Evolutionary conservation across 2,329 filamentous ascomycete species (phyloP).

Genomic region (Elsinoe necatrix): DNA sequence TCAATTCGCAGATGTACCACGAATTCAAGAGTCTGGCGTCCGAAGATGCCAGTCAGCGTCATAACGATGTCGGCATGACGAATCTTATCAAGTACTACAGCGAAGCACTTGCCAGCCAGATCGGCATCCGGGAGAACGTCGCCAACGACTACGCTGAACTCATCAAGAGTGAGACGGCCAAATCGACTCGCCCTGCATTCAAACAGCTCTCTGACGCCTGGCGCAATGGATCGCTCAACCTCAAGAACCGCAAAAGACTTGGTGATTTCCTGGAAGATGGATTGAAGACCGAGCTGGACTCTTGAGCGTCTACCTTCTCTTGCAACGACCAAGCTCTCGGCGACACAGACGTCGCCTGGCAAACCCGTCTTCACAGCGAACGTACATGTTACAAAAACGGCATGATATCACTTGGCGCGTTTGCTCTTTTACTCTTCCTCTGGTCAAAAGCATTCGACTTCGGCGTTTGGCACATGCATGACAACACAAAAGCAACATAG

Average conservation of each 20-base stretch:
- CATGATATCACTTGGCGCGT: background rate
- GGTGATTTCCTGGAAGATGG: conserved; percentile 43
- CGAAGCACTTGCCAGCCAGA: conserved; percentile 45
- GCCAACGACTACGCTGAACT: conserved; percentile 49
- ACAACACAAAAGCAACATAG: conserved; percentile 3
- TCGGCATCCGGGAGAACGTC: conserved; percentile 45
- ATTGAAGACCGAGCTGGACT: conserved; percentile 46
- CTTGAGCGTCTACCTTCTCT: conserved; percentile 11
- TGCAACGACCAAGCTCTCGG: background rate
- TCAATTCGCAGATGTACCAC: conserved; percentile 66
- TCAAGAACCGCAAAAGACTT: conserved; percentile 51
- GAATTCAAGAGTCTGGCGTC: conserved; percentile 62
- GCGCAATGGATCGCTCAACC: conserved; percentile 46
- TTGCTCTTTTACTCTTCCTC: background rate
- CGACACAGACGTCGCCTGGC: background rate
- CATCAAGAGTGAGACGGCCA: conserved; percentile 40
- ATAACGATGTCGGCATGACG: conserved; percentile 49
- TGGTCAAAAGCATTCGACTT: background rate
- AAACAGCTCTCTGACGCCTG: conserved; percentile 45
- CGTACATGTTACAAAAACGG: background rate
- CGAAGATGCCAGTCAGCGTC: conserved; percentile 50
- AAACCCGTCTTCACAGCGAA: background rate
- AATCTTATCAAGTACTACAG: conserved; percentile 60
- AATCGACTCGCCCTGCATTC: conserved; percentile 39
- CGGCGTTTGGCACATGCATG: background rate